phyloP scores from a whole-genome alignment of 1,139 yeast species.

The Suhomyces bribrorum region DNA sequence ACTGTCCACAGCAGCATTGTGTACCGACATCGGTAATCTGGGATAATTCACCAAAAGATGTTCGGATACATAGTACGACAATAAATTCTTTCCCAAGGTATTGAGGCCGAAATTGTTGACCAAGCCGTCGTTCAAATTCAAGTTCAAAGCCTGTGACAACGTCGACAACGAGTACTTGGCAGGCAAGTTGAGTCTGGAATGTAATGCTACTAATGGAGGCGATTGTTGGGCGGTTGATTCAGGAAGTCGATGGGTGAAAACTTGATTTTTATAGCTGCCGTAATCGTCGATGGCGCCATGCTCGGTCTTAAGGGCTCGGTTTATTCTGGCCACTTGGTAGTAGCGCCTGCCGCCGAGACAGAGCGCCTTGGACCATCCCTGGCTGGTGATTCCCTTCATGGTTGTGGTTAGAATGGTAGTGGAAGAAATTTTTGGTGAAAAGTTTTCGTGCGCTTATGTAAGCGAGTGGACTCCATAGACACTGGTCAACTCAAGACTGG shows the following conservation, averaged over 20 bases:
- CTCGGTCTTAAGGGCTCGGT: constrained; percentile 26
- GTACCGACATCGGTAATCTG: constrained; percentile 79
- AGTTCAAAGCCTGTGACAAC: constrained; percentile 74
- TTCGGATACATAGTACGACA: constrained; percentile 77
- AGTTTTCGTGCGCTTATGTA: constrained; percentile 11
- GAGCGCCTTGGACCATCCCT: constrained; percentile 11
- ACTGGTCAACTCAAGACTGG: neutral
- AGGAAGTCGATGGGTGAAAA: constrained; percentile 50
- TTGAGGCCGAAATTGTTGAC: constrained; percentile 81
- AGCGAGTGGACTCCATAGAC: neutral
- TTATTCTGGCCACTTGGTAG: constrained; percentile 29
- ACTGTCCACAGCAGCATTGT: constrained; percentile 72
- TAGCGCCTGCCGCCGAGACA: constrained; percentile 12
- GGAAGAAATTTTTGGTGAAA: constrained; percentile 11
- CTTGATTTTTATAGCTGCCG: constrained; percentile 43
- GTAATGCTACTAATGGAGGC: constrained; percentile 77
- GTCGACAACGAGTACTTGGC: constrained; percentile 59
- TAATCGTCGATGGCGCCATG: constrained; percentile 38
- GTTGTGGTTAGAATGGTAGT: constrained; percentile 2
- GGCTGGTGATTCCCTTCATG: constrained; percentile 10
- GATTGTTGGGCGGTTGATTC: constrained; percentile 56
- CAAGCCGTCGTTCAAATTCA: constrained; percentile 43
- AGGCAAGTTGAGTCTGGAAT: constrained; percentile 70
- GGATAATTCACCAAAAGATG: constrained; percentile 77
- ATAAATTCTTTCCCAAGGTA: constrained; percentile 74